Base-by-base conservation (phyloP, 179 eudicot species). In the Drosera spatulata region DNA sequence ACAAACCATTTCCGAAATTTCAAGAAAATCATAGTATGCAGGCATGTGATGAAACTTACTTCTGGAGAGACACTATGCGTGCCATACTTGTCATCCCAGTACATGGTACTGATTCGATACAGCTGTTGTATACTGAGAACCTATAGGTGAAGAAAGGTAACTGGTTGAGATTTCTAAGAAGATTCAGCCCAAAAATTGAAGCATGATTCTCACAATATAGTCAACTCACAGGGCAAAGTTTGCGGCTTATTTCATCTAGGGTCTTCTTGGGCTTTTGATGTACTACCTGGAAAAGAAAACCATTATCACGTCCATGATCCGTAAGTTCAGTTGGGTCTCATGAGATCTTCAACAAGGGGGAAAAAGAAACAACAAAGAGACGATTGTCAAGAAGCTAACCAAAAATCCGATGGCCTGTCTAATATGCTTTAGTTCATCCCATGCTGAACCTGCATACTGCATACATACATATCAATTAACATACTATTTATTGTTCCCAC, bases 21-120 rank as follows among this genome's bases (percentile, higher is more conserved):
- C 2, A 6, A 44, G 37, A 3, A 53, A 49, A 60, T 45, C 7
- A 48, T 3, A 5, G 50, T 41, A n/a, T 14, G 7, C 9, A 2
- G 3, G 50, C 71, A 63, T 82, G 75, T 39, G 10, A 59, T 55
- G 49, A 58, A 51, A 72, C 89, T 80, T 78, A 88, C 98, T 64
- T 88, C 95, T 2, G 91, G 80, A 55, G 82, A 84, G 55, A 91
- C 91, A 69, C 98, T 84, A 60, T 43, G 45, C 45, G 45, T 43
- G 45, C 45, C 45, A 43, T 43, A 43, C 8, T 43, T 43, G 45
- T 91, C 98, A 71, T 91, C 98, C 96, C 96, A 91, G 63, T 88
- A 91, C 98, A 91, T 91, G 41, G 96, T 91, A 76, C 98, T 79
- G 64, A 91, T 91, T 52, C 98, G 76, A 61, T 91, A 91, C 63